A percentile compares a stretch with the other conserved stretches of the same genome.
Conservation (phyloP, 1,284 basidiomycete genomes). For the Cutaneotrichosporon spelunceum region DNA sequence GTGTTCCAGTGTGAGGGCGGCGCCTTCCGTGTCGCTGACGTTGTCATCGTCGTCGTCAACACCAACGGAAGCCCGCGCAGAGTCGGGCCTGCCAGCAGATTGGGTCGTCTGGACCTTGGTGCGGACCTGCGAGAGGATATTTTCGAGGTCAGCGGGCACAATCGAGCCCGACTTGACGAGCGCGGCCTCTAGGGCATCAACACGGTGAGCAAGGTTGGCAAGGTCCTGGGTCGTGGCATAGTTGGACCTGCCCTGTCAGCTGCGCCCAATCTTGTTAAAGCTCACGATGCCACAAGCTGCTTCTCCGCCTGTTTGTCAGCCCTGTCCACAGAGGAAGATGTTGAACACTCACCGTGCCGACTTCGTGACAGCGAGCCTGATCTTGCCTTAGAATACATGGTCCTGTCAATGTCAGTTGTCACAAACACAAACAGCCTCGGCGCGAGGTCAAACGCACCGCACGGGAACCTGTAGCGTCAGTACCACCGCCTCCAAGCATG, state of each 20-base stretch:
- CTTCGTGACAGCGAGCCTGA: slow-evolving; percentile 51
- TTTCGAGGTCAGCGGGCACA: slow-evolving; percentile 45
- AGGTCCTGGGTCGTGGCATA: slow-evolving; percentile 49
- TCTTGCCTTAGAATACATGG: slow-evolving; percentile 50
- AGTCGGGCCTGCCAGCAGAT: background rate
- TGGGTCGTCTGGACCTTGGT: slow-evolving; percentile 12
- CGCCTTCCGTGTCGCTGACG: slow-evolving; percentile 51
- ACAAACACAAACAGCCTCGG: background rate
- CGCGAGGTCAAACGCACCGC: slow-evolving; percentile 9
- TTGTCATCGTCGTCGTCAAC: slow-evolving; percentile 24
- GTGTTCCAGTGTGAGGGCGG: slow-evolving; percentile 51
- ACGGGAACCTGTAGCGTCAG: slow-evolving; percentile 18
- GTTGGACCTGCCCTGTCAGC: slow-evolving; percentile 28
- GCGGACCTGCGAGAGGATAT: slow-evolving; percentile 33
- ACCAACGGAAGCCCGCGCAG: slow-evolving; percentile 1
- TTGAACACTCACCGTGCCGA: slow-evolving; percentile 42
- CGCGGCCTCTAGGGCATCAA: slow-evolving; percentile 49
- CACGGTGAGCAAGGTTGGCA: slow-evolving; percentile 45
- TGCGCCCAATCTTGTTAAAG: background rate
- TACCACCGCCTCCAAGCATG: background rate
- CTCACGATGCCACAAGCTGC: slow-evolving; percentile 38
- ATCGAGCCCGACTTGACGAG: slow-evolving; percentile 46
- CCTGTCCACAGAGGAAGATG: background rate
- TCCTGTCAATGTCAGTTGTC: slow-evolving; percentile 25
- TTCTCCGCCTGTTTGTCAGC: slow-evolving; percentile 40